Conservation (phyloP, 345 rosid species). For the Moringa oleifera region DNA sequence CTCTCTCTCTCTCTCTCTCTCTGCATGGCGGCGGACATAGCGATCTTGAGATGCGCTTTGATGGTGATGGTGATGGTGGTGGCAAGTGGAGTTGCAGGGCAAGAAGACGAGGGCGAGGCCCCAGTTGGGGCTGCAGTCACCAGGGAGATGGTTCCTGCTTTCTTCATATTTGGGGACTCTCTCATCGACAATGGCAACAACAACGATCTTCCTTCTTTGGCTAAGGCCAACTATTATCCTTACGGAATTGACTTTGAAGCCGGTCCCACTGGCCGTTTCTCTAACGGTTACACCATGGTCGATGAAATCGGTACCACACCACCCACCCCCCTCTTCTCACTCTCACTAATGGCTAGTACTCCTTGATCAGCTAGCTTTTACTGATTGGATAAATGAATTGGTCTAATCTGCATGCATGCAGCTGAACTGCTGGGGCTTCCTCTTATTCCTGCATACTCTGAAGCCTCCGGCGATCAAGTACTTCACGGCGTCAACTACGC, state of each 20-base stretch:
- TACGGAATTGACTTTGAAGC: constrained; percentile 94
- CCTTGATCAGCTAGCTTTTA: too few species aligned
- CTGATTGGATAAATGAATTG: too few species aligned
- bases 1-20: not conserved
- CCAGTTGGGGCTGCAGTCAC: constrained; percentile 19
- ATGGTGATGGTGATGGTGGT: constrained; percentile 16
- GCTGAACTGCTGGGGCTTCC: constrained; percentile 83
- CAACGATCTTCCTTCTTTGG: constrained; percentile 73
- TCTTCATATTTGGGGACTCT: constrained; percentile 94
- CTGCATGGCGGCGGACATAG: constrained; percentile 11
- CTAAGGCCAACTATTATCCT: constrained; percentile 92
- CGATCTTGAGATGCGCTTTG: constrained; percentile 12
- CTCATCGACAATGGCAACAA: constrained; percentile 94
- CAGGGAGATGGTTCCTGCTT: constrained; percentile 66
- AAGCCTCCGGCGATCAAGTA: constrained; percentile 70
- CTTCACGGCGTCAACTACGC: constrained; percentile 92
- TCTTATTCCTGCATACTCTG: constrained; percentile 71
- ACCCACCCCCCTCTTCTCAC: too few species aligned
- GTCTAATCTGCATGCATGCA: constrained; percentile 20
- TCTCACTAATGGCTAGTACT: not conserved
- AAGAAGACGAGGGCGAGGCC: constrained; percentile 9
- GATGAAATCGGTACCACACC: constrained; percentile 71
- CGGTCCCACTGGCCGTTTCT: constrained; percentile 97
- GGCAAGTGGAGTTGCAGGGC: constrained; percentile 11
- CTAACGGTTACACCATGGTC: constrained; percentile 92